Base-by-base conservation (phyloP, 2,329 filamentous ascomycete species). In the Fusarium oligoseptatum region DNA sequence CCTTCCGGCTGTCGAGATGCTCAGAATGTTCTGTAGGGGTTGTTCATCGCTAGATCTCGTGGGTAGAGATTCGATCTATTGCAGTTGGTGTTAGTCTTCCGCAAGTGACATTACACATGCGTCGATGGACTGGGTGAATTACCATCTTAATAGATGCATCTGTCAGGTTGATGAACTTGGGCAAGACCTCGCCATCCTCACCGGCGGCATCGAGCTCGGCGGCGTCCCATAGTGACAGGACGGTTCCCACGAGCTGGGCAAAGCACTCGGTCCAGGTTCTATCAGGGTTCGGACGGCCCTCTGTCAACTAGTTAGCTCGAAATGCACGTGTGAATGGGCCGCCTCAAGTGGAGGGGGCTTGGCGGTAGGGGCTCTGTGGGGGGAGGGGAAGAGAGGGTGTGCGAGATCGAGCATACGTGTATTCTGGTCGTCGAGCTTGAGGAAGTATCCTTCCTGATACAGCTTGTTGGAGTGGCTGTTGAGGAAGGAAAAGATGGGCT, bases 61-160 rank as follows among this genome's bases (percentile, higher is more conserved):
- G 4, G 95, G 95, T 50, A 99, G 88, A 14, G 95, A 96, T 81
- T 98, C 93, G 76, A 97, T 95, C 94, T 96, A 71, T 24, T 17
- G 64, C 17, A 27, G 8, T 22, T 60, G 63, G 63, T 67, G 72
- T 80, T 65, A 79, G 71, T 70, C 39, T 64, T 20, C 29, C 22
- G 29, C 20, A 70, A 64, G 56, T 63, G 45, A 17, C 37, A 32
- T 17, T 60, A 22, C 27, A 32, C 12, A 41, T 24, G 63, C 12
- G 22, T 57, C 62, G 66, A 27, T 52, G 17, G 66, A 70, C 60
- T 8, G 37, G 68, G 24, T 55, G 32, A 20, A 84, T 76, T 88
- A 98, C 97, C 95, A 98, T 98, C 84, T 97, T 98, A 78, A 99
- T 95, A 0, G 97, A 98, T 22, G 97, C 97, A 88, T 99, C 97